Evolutionary conservation across 192 early-diverging fungal genomes (phyloP).

Genomic region (Gigaspora rosea): DNA sequence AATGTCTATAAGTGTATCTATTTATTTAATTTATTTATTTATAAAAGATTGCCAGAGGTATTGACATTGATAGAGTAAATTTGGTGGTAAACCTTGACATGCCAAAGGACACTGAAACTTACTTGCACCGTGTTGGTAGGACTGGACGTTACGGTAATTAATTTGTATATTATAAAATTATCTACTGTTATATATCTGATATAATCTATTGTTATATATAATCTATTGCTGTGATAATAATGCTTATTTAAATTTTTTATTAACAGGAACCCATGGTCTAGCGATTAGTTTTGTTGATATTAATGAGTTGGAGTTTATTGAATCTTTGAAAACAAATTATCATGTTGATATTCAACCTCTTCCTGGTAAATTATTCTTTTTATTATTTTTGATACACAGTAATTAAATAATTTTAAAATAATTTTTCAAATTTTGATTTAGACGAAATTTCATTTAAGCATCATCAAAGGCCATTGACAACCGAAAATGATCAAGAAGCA

Average conservation of each 20-base stretch:
- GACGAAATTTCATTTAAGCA: conserved; percentile 21
- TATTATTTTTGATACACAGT: neutral
- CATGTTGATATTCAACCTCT: neutral
- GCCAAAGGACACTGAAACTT: conserved; percentile 67
- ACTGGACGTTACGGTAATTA: conserved; percentile 68
- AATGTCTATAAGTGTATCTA: neutral
- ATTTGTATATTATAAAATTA: neutral
- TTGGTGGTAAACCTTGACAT: conserved; percentile 78
- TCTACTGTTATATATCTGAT: no score
- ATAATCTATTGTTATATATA: neutral
- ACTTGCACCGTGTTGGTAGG: conserved; percentile 78
- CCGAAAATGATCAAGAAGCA: conserved; percentile 11
- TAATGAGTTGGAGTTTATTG: conserved; percentile 38
- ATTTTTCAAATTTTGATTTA: neutral
- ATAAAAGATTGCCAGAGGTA: conserved; percentile 58
- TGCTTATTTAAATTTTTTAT: neutral
- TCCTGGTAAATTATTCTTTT: conserved; percentile 6
- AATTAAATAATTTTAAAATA: neutral
- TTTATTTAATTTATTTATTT: neutral
- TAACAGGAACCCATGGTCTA: conserved; percentile 53
- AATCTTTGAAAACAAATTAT: conserved; percentile 38
- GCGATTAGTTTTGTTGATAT: conserved; percentile 50
- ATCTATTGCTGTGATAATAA: neutral
- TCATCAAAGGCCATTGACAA: conserved; percentile 29
- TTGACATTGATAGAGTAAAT: conserved; percentile 75